A percentile compares a stretch with the other conserved stretches of the same genome.
These are phyloP conservation scores for Phytophthora hybrid DNA, from an alignment of 352 stramenopile genomes.

Conservation along the genomic window DNA sequence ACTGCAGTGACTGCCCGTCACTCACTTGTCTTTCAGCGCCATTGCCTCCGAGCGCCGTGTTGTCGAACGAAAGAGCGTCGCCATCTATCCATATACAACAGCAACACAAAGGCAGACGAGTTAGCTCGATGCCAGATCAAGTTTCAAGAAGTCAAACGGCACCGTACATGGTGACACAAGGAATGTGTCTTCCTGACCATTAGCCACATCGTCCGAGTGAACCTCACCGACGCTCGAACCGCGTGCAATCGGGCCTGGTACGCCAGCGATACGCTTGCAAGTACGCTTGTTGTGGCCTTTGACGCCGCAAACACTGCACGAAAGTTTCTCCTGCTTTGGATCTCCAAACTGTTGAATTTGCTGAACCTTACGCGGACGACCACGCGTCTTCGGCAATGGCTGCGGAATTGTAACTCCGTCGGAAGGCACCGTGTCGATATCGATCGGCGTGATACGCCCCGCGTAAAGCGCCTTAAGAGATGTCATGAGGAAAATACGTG, in stretches of 20 bases:
- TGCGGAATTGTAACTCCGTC: slow-evolving; percentile 70
- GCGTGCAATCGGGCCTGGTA: slow-evolving; percentile 12
- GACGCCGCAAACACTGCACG: slow-evolving; percentile 81
- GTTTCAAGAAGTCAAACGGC: background rate
- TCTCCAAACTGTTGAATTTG: slow-evolving; percentile 83
- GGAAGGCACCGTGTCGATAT: slow-evolving; percentile 71
- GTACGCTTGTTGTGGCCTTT: slow-evolving; percentile 89
- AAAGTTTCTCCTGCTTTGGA: slow-evolving; percentile 75
- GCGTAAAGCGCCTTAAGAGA: slow-evolving; percentile 79
- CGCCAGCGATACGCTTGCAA: slow-evolving; percentile 60
- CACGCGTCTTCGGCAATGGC: slow-evolving; percentile 61
- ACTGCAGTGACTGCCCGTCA: slow-evolving; percentile 23
- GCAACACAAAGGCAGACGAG: slow-evolving; percentile 1
- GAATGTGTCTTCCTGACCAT: slow-evolving; percentile 40
- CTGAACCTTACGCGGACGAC: slow-evolving; percentile 78
- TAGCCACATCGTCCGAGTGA: slow-evolving; percentile 32
- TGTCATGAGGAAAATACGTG: slow-evolving; percentile 83
- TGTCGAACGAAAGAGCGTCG: slow-evolving; percentile 46
- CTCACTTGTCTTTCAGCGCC: slow-evolving; percentile 28
- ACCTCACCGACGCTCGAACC: slow-evolving; percentile 12
- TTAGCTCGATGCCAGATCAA: slow-evolving; percentile 8
- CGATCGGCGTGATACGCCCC: slow-evolving; percentile 80
- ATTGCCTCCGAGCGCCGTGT: slow-evolving; percentile 30
- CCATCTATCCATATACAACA: slow-evolving; percentile 33
- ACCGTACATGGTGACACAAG: slow-evolving; percentile 45